These are phyloP conservation scores for Saccharomycopsis javanensis DNA, from an alignment of 805 yeast species.

Conservation along the genomic window DNA sequence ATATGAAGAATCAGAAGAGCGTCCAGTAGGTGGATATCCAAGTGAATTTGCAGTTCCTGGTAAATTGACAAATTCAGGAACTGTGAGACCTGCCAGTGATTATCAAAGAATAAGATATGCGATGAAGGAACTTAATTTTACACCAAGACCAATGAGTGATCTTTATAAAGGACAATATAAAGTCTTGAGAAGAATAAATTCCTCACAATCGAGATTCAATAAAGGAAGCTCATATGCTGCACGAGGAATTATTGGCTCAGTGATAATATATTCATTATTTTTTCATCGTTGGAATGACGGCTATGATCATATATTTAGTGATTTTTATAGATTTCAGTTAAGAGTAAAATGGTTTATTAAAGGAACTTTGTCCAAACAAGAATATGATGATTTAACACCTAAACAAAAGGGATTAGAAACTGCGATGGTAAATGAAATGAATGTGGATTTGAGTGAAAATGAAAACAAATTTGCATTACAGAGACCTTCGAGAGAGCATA, in stretches of 20 bases:
- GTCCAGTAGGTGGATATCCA: conserved; percentile 83
- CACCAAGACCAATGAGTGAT: conserved; percentile 68
- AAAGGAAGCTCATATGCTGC: conserved; percentile 54
- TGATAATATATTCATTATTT: conserved; percentile 53
- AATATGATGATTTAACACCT: conserved; percentile 52
- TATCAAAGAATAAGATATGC: conserved; percentile 59
- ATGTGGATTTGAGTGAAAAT: conserved; percentile 14
- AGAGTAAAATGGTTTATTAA: conserved; percentile 41
- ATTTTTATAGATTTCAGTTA: conserved; percentile 54
- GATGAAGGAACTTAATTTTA: conserved; percentile 64
- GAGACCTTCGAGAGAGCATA: conserved; percentile 63
- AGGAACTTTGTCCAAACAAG: conserved; percentile 49
- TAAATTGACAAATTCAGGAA: conserved; percentile 41
- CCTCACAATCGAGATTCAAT: conserved; percentile 40
- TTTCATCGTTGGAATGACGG: conserved; percentile 83
- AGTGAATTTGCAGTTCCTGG: conserved; percentile 69
- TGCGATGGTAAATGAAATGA: conserved; percentile 22
- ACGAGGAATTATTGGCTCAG: conserved; percentile 36
- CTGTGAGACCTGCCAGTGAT: conserved; percentile 53
- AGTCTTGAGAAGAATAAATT: conserved; percentile 49
- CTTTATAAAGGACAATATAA: conserved; percentile 73
- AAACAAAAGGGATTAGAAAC: conserved; percentile 29
- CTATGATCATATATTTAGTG: conserved; percentile 62
- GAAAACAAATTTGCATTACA: conserved; percentile 45
- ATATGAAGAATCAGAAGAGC: conserved; percentile 61